Evolutionary conservation across 1,139 yeast species (phyloP), one percentile per base, ranked within the genome.

Genomic region (Debaryomyces sp.): DNA sequence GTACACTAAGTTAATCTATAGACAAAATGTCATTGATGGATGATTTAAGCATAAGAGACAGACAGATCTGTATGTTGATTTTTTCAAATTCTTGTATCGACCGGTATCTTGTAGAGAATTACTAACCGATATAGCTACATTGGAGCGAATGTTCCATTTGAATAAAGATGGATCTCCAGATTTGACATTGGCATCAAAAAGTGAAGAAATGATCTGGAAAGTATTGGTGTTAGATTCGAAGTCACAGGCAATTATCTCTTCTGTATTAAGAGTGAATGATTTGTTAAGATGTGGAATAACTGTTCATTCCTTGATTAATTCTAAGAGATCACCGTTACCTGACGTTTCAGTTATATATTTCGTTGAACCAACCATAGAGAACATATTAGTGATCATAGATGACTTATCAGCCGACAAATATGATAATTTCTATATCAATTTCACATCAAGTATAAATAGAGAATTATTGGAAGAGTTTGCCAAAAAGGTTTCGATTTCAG

Each of bases 261-360:
- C 96, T 7, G 95, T 94, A 8, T 70, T 95, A 51, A 77, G 98
- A 52, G 97, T 94, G 51, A 91, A 90, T 61, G 99, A 95, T 64
- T 75, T 94, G 57, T 77, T 92, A 60, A 82, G 87, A 52, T 88
- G 90, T 60, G 98, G 98, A 5, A 84, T 94, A 49, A 94, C 99
- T 0, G 87, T 91, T 56, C 98, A 94, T 65, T 78, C 94, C 53
- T 70, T 87, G 50, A 82, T 92, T 48, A 76, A 77, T 50, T 75
- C 89, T 44, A 81, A 81, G 49, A 75, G 99, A 54, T 81, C 92
- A 22, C 81, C 94, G 2, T 77, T 94, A 47, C 90, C 96, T 1
- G 99, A 94, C 60, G 98, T 92, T 7, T 97, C 98, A 1, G 99
- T 85, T 3, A 83, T 95, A 43, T 94, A 95, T 68, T 92, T 95